Percentiles rank a stretch among this genome's conserved stretches.
These are phyloP conservation scores for Phytopythium delawarense DNA, from an alignment of 352 stramenopile genomes.

Conservation along the genomic window DNA sequence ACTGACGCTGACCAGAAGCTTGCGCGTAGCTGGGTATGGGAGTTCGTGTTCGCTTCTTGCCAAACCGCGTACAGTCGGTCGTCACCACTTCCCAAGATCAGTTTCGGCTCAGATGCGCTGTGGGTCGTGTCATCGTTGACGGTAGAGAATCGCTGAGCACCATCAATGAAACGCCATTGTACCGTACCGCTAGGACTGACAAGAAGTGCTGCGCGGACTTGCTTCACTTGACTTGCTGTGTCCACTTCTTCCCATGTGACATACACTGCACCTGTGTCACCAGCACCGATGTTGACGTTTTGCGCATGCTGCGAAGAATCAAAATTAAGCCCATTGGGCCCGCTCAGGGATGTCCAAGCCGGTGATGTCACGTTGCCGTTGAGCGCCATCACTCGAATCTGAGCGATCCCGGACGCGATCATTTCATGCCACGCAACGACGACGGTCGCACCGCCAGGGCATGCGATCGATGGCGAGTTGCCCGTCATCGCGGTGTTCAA, in stretches of 20 bases:
- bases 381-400: conserved; percentile 39
- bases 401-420: conserved; percentile 6
- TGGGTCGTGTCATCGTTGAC: conserved; percentile 38
- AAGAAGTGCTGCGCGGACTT: conserved; percentile 43
- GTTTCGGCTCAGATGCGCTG: conserved; percentile 21
- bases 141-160: conserved; percentile 21
- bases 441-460: conserved; percentile 23
- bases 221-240: conserved; percentile 13
- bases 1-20: conserved; percentile 14
- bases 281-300: conserved; percentile 35
- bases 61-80: conserved; percentile 30
- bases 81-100: conserved; percentile 11
- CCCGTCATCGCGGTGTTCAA: conserved; percentile 22
- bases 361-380: conserved; percentile 31
- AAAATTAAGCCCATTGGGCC: conserved; percentile 36
- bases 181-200: not conserved
- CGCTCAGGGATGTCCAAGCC: conserved; percentile 35
- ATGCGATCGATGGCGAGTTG: conserved; percentile 32
- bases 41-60: conserved; percentile 37
- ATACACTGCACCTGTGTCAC: conserved; percentile 12
- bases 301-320: conserved; percentile 29
- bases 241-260: conserved; percentile 55
- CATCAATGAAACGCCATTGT: conserved; percentile 42
- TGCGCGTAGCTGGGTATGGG: conserved; percentile 29
- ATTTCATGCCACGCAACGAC: conserved; percentile 56